Base-by-base conservation (phyloP, 805 yeast genomes). In the Barnettozyma siamensis region DNA sequence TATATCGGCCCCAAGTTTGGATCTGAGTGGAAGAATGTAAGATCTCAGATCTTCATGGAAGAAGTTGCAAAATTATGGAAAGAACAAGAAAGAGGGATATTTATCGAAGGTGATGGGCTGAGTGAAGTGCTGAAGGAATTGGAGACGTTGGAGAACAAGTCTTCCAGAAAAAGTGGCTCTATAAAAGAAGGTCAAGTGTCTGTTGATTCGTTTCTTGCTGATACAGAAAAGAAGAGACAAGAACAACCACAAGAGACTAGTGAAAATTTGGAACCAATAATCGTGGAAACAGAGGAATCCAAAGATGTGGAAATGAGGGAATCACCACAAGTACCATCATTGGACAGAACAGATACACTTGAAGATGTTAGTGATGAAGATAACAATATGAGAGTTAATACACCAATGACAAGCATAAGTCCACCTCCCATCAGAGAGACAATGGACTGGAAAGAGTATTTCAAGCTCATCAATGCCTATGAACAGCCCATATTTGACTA, bases 21-120 rank as follows among this genome's bases (percentile, higher is more conserved):
- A 10, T 75, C 75, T 7, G 88, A 88, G 37, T 91, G 99, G 98
- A 75, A 85, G 52, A 75, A 83, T 9, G 66, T 76, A 0, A 69
- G 70, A 43, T 70, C 87, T 1, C 84, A 80, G 52, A 59, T 66
- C 39, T 74, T 79, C 49, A 57, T 91, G 19, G 98, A 93, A 54
- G 81, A 79, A 8, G 72, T 91, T 15, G 96, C 94, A 3, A 68
- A 73, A 30, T 51, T 75, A 4, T 91, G 98, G 98, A 88, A 88
- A 53, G 84, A 78, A 35, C 95, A 88, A 55, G 95, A 87, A 42
- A 69, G 91, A 33, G 96, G 96, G 0, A 55, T 88, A 7, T 91
- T 91, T 51, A 69, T 91, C 2, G 96, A 88, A 53, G 88, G 89
- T 3, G 76, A 72, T 3, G 83, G 86, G 3, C 70, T 88, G 13